Evolutionary conservation across 306 rosid genomes (phyloP), one percentile per base, ranked within the genome.

Genomic region (Cucumis hystrix): DNA sequence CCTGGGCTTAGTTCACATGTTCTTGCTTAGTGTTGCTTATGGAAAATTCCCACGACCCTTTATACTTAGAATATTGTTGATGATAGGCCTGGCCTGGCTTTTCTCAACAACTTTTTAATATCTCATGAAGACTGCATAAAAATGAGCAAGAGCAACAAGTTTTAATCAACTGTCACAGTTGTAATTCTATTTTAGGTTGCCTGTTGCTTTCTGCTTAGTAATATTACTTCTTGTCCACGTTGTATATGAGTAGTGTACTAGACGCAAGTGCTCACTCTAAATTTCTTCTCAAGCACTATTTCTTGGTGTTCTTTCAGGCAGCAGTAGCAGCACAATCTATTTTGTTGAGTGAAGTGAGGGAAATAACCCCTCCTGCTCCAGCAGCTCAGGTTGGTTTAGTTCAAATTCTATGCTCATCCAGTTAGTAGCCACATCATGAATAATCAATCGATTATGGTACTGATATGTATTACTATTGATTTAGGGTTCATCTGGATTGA

Each of bases 261-360:
- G 12, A 43, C 10, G 25, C 56, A 40, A 16, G 66, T 75, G 21
- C 35, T 33, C 28, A 55, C 65, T 75, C 57, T 55, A 25, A 75
- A 18, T 57, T 75, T 71, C 33, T 21, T 56, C 54, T 16, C 20
- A 81, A 63, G 28, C 80, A 33, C 51, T 74, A 63, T 77, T 80
- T 65, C 49, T 49, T 72, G 81, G 69, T 71, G 79, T 80, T 83
- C 72, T 75, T 86, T 79, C 86, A 94, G 98, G 96, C 93, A 82
- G 95, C 92, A 4, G 80, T 94, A 73, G 95, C 80, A 77, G 93
- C 84, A 15, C 89, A 87, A 83, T 86, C 91, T 52, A 83, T 76
- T 75, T 18, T 75, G 41, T 86, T 89, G 61, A 89, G 82, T 47
- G 98, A 90, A 74, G 43, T 91, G 54, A 88, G 89, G 89, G 93